phyloP scores from a whole-genome alignment of 2,329 filamentous ascomycete genomes.

The Fusarium anguioides region DNA sequence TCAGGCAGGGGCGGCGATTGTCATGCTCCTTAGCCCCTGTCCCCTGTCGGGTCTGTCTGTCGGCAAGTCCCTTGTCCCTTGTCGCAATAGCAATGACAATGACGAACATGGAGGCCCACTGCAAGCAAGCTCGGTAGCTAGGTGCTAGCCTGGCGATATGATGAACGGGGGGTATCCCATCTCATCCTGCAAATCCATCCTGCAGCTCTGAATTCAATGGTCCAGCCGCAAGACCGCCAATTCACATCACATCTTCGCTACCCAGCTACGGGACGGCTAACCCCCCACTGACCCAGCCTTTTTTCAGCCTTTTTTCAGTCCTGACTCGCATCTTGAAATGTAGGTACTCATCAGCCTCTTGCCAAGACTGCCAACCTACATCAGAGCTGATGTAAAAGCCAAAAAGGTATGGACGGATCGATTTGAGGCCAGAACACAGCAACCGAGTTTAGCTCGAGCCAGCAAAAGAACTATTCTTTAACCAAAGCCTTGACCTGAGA shows the following conservation, averaged over 20 bases:
- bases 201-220: slow-evolving; percentile 29
- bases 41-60: slow-evolving; percentile 4
- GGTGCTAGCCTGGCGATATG: slow-evolving; percentile 40
- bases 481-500: slow-evolving; percentile 16
- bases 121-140: slow-evolving; percentile 44
- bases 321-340: slow-evolving; percentile 24
- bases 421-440: not conserved
- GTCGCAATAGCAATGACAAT: slow-evolving; percentile 37
- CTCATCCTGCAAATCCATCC: slow-evolving; percentile 31
- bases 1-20: slow-evolving; percentile 21
- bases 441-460: slow-evolving; percentile 1
- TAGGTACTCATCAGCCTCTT: not conserved
- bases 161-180: slow-evolving; percentile 41
- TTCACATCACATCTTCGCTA: slow-evolving; percentile 19
- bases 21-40: slow-evolving; percentile 24
- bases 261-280: slow-evolving; percentile 14
- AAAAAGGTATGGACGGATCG: not conserved
- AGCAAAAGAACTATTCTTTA: slow-evolving; percentile 2
- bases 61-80: not conserved
- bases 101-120: slow-evolving; percentile 45
- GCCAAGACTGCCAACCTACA: not conserved
- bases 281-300: slow-evolving; percentile 15
- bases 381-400: not conserved
- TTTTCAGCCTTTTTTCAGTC: slow-evolving; percentile 8
- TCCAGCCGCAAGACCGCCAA: slow-evolving; percentile 38